Percentiles rank a stretch among this genome's conserved stretches.
These are phyloP conservation scores for Aspergillus flavus DNA, from an alignment of 2,329 filamentous ascomycete genomes.

Conservation along the genomic window DNA sequence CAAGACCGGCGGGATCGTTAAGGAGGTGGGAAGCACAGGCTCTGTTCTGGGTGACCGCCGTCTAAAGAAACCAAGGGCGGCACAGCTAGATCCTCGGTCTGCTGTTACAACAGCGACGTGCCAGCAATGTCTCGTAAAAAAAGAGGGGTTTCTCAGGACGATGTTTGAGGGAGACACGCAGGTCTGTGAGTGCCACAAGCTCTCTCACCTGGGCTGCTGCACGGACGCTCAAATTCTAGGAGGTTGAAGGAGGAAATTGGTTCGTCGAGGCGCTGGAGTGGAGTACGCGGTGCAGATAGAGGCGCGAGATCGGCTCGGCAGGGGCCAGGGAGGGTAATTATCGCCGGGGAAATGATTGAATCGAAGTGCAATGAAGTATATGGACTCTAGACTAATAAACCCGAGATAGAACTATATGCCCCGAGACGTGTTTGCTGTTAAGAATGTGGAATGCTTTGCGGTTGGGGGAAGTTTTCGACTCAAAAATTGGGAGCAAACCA, in stretches of 20 bases:
- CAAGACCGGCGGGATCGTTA: not conserved
- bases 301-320: slow-evolving; percentile 14
- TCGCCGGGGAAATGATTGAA: not conserved
- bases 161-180: not conserved
- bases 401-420: not conserved
- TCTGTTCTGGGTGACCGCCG: not conserved
- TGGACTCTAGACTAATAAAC: not conserved
- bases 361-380: not conserved
- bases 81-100: not conserved
- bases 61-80: not conserved
- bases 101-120: not conserved
- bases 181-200: slow-evolving; percentile 2
- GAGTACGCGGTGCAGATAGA: slow-evolving; percentile 9
- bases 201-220: slow-evolving; percentile 6
- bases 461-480: not conserved
- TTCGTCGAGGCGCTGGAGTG: slow-evolving; percentile 10
- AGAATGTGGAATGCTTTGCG: not conserved
- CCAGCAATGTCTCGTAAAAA: slow-evolving; percentile 2
- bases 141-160: slow-evolving; percentile 13
- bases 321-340: not conserved
- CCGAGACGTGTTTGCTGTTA: not conserved
- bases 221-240: slow-evolving; percentile 10
- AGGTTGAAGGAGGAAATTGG: slow-evolving; percentile 8
- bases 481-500: not conserved
- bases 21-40: not conserved